phyloP scores from a whole-genome alignment of 768 basidiomycete genomes.

The Lactarius deliciosus region DNA sequence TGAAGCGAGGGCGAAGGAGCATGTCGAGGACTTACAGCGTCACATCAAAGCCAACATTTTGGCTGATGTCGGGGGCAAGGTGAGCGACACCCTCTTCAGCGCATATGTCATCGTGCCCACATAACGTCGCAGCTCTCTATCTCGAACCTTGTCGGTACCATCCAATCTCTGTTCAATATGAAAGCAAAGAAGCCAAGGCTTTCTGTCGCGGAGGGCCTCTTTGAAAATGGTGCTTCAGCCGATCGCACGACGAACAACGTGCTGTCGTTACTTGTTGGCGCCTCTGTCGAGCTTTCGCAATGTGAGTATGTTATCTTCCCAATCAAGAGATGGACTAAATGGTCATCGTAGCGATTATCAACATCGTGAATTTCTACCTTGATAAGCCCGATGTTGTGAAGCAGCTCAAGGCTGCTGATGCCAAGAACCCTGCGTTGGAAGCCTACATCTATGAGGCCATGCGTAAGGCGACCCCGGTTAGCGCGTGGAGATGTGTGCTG shows the following conservation, averaged over 20 bases:
- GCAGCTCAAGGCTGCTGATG: constrained; percentile 39
- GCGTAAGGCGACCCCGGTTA: constrained; percentile 46
- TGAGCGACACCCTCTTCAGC: constrained; percentile 32
- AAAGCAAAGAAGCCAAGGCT: constrained; percentile 42
- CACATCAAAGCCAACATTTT: constrained; percentile 56
- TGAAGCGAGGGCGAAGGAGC: constrained; percentile 48
- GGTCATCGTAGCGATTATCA: constrained; percentile 51
- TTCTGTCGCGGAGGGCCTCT: constrained; percentile 57
- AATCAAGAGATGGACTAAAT: not conserved
- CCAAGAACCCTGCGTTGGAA: constrained; percentile 44
- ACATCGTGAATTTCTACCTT: constrained; percentile 64
- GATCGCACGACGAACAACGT: constrained; percentile 69
- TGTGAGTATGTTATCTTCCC: constrained; percentile 41
- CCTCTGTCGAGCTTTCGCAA: constrained; percentile 67
- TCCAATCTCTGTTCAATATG: constrained; percentile 48
- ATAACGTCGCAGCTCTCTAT: constrained; percentile 35
- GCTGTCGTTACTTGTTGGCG: constrained; percentile 68
- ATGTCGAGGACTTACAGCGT: constrained; percentile 53
- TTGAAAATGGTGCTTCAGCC: constrained; percentile 52
- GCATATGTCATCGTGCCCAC: not conserved
- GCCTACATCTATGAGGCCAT: constrained; percentile 68
- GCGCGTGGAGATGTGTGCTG: constrained; percentile 9
- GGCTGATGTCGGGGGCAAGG: constrained; percentile 44
- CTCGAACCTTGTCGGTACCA: constrained; percentile 45
- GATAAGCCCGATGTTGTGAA: constrained; percentile 39